Evolutionary conservation across 2,329 filamentous ascomycete genomes (phyloP).

Genomic region (Pseudopyrenochaeta lycopersici): DNA sequence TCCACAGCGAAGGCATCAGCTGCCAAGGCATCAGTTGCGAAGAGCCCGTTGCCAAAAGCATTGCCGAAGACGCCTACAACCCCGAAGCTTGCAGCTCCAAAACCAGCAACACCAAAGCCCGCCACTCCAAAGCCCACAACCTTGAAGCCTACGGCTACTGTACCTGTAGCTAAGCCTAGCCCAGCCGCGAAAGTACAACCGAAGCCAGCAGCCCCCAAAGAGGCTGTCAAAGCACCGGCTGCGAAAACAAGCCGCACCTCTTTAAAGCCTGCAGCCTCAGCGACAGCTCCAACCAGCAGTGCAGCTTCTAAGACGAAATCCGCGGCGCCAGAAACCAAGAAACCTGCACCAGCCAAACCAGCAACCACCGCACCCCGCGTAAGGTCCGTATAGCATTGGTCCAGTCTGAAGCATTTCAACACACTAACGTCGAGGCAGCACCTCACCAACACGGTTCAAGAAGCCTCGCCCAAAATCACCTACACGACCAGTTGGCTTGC

Average conservation of each 20-base stretch:
- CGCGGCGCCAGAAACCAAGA: slow-evolving; percentile 32
- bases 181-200: slow-evolving; percentile 23
- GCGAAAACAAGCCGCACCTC: slow-evolving; percentile 41
- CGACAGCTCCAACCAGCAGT: slow-evolving; percentile 35
- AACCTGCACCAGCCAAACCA: slow-evolving; percentile 23
- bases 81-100: slow-evolving; percentile 34
- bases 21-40: slow-evolving; percentile 34
- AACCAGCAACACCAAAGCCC: slow-evolving; percentile 25
- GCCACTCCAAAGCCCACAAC: slow-evolving; percentile 28
- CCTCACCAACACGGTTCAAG: slow-evolving; percentile 43
- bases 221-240: slow-evolving; percentile 25
- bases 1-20: slow-evolving; percentile 40
- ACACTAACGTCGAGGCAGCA: slow-evolving; percentile 18
- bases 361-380: slow-evolving; percentile 12
- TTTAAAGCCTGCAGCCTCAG: slow-evolving; percentile 32
- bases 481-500: slow-evolving; percentile 72
- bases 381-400: slow-evolving; percentile 17
- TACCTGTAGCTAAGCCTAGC: slow-evolving; percentile 30
- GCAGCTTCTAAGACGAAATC: slow-evolving; percentile 21
- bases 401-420: background rate
- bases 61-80: slow-evolving; percentile 41
- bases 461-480: slow-evolving; percentile 65
- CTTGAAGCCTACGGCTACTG: slow-evolving; percentile 29
- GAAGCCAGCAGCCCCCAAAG: slow-evolving; percentile 33
- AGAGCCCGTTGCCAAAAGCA: slow-evolving; percentile 44